Conservation (phyloP, 1,284 basidiomycete species). For the Somion occarium region DNA sequence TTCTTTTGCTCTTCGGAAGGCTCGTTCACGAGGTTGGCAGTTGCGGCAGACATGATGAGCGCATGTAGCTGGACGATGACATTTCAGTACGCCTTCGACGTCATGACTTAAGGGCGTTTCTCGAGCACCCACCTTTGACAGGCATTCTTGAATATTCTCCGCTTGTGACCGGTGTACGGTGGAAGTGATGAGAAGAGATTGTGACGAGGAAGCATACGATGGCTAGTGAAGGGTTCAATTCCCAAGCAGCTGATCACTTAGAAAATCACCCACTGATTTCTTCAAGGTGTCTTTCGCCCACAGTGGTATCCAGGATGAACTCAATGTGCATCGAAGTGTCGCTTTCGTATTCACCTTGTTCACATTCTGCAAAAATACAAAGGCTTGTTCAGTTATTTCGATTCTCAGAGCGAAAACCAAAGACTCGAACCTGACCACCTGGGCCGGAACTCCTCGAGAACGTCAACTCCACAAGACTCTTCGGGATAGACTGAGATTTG, state of each 20-base stretch:
- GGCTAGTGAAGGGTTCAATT: conserved; percentile 36
- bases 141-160: conserved; percentile 67
- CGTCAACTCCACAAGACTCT: conserved; percentile 47
- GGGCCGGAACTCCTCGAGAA: conserved; percentile 77
- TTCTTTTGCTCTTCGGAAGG: conserved; percentile 51
- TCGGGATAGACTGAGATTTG: conserved; percentile 38
- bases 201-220: conserved; percentile 59
- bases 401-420: not conserved
- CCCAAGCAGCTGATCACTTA: not conserved
- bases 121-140: conserved; percentile 58
- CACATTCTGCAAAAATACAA: conserved; percentile 52
- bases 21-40: conserved; percentile 44
- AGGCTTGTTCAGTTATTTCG: too few relatives aligned
- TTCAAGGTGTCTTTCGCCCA: conserved; percentile 56
- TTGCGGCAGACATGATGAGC: conserved; percentile 45
- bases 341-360: conserved; percentile 82
- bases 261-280: conserved; percentile 39
- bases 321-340: conserved; percentile 50
- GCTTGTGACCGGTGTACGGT: conserved; percentile 67
- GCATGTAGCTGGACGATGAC: conserved; percentile 45
- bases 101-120: conserved; percentile 1
- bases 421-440: conserved; percentile 59
- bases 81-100: not conserved
- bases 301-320: conserved; percentile 60
- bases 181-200: conserved; percentile 63